Base-by-base conservation (phyloP, 345 rosid genomes). In the Populus alba region DNA sequence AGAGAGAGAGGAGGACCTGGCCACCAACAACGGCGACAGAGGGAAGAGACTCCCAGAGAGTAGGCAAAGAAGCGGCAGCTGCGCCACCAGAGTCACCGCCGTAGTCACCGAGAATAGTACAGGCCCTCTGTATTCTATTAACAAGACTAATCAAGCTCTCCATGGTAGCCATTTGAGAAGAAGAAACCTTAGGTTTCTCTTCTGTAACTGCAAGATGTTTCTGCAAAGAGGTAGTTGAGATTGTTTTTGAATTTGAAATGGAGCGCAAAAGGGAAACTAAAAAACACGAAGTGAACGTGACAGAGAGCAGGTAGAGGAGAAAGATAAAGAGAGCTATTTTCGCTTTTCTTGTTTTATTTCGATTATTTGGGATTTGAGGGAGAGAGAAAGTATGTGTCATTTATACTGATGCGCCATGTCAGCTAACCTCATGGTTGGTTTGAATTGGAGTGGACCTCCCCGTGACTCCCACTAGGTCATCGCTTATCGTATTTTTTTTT, bases 11-110 rank as follows among this genome's bases (percentile, higher is more conserved):
- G 17, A 49, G 16, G 9, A 89, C 92, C 89, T 89, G 90, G 68
- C 93, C 92, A 33, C 90, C 93, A 66, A 91, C 93, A 73, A 89
- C 93, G 67, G 49, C 88, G 53, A 91, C 90, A 71, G 95, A 86
- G 7, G 95, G 93, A 81, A 91, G 93, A 57, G 92, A 86, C 79
- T 89, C 95, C 95, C 93, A 90, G 23, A 89, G 95, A 20, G 92
- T 85, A 81, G 90, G 88, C 82, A 89, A 81, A 70, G 90, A 55
- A 47, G 6, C 51, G 16, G 51, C 51, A 47, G 51, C 51, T 74
- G 80, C n/a, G 25, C 66, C 29, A 8, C 68, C 47, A 53, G 57
- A 69, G 33, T 35, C 87, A 27, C 80, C 80, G 57, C 90, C 90
- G 66, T 88, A 77, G 73, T 91, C 92, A 38, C 91, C 93, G 70